Evolutionary conservation across 2,329 filamentous ascomycete species (phyloP).

Genomic region (Mycogone perniciosa): DNA sequence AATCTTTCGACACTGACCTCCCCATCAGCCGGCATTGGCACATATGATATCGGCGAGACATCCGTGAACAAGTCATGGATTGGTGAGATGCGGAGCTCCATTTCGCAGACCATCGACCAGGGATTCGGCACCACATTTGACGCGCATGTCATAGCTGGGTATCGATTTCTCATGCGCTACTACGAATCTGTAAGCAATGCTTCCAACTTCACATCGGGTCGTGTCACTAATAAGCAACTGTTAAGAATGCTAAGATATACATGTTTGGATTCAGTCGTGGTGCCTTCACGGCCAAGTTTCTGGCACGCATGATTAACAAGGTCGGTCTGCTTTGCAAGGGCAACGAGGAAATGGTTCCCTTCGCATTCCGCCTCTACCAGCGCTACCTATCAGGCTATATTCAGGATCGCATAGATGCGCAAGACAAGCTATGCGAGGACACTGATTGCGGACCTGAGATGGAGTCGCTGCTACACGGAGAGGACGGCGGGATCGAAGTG

Average conservation of each 20-base stretch:
- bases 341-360: constrained; percentile 48
- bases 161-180: constrained; percentile 49
- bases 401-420: constrained; percentile 24
- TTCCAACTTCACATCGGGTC: not conserved
- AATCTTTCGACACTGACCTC: not conserved
- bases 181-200: constrained; percentile 33
- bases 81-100: constrained; percentile 27
- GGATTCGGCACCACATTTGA: constrained; percentile 42
- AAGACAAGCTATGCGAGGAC: constrained; percentile 1
- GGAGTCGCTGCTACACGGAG: constrained; percentile 19
- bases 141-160: constrained; percentile 46
- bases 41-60: constrained; percentile 39
- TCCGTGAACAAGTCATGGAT: constrained; percentile 34
- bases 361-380: constrained; percentile 41
- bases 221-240: not conserved
- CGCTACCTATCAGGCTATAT: constrained; percentile 34
- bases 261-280: constrained; percentile 50
- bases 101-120: constrained; percentile 36
- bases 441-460: constrained; percentile 20
- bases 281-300: constrained; percentile 47
- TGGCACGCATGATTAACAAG: constrained; percentile 44
- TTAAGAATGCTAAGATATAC: constrained; percentile 44
- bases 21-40: constrained; percentile 40
- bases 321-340: constrained; percentile 44
- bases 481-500: constrained; percentile 17